A percentile compares a stretch with the other conserved stretches of the same genome.
phyloP scores from a whole-genome alignment of 192 early-diverging fungal species.

The Backusella psychrophila region DNA sequence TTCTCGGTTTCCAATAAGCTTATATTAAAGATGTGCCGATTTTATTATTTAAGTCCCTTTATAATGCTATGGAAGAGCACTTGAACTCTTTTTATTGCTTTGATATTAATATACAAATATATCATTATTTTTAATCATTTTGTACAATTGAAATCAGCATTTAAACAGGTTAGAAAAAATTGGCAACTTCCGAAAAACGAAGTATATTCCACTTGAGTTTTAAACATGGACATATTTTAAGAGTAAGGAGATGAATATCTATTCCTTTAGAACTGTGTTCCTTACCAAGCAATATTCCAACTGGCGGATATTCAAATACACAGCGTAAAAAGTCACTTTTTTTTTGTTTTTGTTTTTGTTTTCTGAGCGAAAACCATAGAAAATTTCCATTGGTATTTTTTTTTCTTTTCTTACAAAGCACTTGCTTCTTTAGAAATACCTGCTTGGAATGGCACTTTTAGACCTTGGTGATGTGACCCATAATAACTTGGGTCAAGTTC shows the following conservation, averaged over 20 bases:
- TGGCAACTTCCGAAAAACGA: neutral
- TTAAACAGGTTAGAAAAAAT: neutral
- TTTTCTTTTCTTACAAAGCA: neutral
- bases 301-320: neutral
- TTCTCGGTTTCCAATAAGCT: neutral
- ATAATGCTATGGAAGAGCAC: too few species aligned
- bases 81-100: too few species aligned
- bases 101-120: neutral
- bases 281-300: neutral
- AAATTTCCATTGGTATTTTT: neutral
- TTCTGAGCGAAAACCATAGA: neutral
- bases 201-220: neutral
- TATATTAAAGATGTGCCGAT: neutral
- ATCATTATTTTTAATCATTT: too few species aligned
- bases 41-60: neutral
- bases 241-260: neutral
- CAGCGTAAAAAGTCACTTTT: neutral
- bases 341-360: conserved; percentile 2
- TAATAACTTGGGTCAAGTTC: conserved; percentile 67
- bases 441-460: conserved; percentile 1
- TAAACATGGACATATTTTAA: neutral
- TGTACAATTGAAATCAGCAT: neutral
- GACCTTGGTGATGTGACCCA: conserved; percentile 51
- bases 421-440: neutral
- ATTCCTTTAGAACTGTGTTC: neutral